Evolutionary conservation across 2,329 filamentous ascomycete species (phyloP), one percentile per base, ranked within the genome.

Genomic region (Colletotrichum neosansevieriae): DNA sequence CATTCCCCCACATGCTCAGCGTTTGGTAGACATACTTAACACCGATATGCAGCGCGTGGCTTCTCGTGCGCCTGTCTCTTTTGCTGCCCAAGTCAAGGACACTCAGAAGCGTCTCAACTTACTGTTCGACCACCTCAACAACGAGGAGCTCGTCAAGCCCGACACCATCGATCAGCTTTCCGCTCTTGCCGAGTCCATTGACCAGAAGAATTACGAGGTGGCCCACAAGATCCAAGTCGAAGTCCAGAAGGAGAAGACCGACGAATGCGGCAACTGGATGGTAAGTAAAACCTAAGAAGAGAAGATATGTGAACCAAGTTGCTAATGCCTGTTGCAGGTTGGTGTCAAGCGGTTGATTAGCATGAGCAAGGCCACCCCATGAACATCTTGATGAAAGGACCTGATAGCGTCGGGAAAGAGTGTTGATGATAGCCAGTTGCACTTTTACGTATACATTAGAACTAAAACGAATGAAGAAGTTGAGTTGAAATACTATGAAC

Each of bases 51-150:
- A 95, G 74, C 92, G 94, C 38, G 92, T 99, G 63, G 94, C 94
- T 68, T 83, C 90, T 36, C 92, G 93, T 73, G 96, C 96, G 0
- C 96, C 96, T 17, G 84, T 91, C n/a, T 90, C 91, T 15, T 98
- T 96, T 82, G 91, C 93, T 71, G 87, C 90, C 13, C 94, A 98
- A 78, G 94, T 99, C 19, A 92, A 94, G 74, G 96, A 98, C 77
- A 96, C 94, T 2, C 93, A 97, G 78, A 97, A 97, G 82, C 90
- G 96, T 32, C 86, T 99, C 67, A 93, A 92, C 74, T 90, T 98
- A 57, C 84, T 99, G n/a, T 98, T 98, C 78, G 95, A 99, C 76
- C 94, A 98, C 79, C 85, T 99, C 53, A 99, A 98, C 85, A 98
- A 98, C 73, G 92, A 94, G 76, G 94, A 98, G 75, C 84, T 98